Base-by-base conservation (phyloP, 169 alveolate species). In the Cryptosporidium tyzzeri region DNA sequence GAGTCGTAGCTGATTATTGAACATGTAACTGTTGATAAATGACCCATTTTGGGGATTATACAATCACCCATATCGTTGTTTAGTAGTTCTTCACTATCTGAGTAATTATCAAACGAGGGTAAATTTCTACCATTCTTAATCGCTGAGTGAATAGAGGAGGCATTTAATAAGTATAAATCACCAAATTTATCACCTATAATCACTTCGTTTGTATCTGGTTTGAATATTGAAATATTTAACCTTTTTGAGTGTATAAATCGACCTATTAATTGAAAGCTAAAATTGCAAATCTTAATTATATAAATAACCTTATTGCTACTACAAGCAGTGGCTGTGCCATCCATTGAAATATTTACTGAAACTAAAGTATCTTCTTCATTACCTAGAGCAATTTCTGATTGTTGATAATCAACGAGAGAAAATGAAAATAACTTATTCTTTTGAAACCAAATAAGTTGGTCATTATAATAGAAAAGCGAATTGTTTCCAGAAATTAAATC, bases 101-200 rank as follows among this genome's bases (percentile, higher is more conserved):
- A 23, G 16, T 80, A 50, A 12, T 16, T 48, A 5, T 65, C 75
- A 5, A 14, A 37, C 8, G 26, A 35, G 6, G 59, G 6, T n/a
- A 41, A 51, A 26, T 31, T 16, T 4, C 21, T 2, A 4, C 12
- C 23, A 1, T 59, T 53, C 31, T 31, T 37, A n/a, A 7, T 21
- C 16, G 4, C 18, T 29, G 39, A 14, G 16, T 23, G 62, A 23
- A 50, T 26, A 29, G 50, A 3, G 3, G 10, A 6, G 2, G 12
- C 1, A 3, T 23, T n/a, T 0, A 80, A 26, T 58, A 9, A 18
- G 70, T 80, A 80, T n/a, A 67, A 41, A 80, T 80, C 89, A 21
- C 89, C 89, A 65, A 80, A 80, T 37, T 80, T 80, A 26, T 80
- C 89, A 14, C 61, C 37, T 26, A 80, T 23, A 26, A 80, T 39